phyloP scores from a whole-genome alignment of 2,329 filamentous ascomycete genomes.

The Aspergillus ruber region DNA sequence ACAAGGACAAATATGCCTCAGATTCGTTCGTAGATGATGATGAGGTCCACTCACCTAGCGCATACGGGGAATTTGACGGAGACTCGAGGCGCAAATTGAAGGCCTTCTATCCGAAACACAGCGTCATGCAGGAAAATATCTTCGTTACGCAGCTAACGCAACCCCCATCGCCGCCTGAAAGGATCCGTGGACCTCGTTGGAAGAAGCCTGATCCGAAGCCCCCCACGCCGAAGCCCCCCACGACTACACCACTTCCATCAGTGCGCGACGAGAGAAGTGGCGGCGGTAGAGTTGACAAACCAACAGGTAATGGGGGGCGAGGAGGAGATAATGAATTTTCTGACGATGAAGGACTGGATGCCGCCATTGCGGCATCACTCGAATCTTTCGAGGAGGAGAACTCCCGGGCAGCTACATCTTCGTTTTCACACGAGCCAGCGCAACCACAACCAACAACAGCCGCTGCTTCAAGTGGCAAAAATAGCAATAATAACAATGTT shows the following conservation, averaged over 20 bases:
- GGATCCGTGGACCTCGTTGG: constrained; percentile 47
- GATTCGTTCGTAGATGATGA: constrained; percentile 14
- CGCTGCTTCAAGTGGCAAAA: not conserved
- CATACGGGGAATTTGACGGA: constrained; percentile 3
- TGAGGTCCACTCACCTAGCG: not conserved
- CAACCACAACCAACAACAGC: not conserved
- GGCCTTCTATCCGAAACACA: constrained; percentile 37
- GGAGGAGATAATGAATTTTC: constrained; percentile 8
- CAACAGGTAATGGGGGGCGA: not conserved
- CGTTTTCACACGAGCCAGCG: not conserved
- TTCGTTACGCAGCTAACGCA: constrained; percentile 46
- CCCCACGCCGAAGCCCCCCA: constrained; percentile 9
- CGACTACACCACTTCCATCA: not conserved
- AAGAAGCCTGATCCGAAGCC: constrained; percentile 35
- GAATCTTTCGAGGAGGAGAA: constrained; percentile 31
- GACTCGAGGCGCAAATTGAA: constrained; percentile 28
- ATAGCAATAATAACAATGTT: not conserved
- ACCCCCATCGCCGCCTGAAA: constrained; percentile 45
- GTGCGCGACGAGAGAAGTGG: not conserved
- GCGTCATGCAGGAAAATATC: constrained; percentile 35
- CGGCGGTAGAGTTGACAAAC: not conserved
- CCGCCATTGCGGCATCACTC: constrained; percentile 35
- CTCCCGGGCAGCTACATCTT: not conserved
- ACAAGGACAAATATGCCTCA: constrained; percentile 14
- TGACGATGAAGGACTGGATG: constrained; percentile 25